A percentile compares a stretch with the other conserved stretches of the same genome.
phyloP scores from a whole-genome alignment of 2,329 filamentous ascomycete species.

The Fusarium nodosum region DNA sequence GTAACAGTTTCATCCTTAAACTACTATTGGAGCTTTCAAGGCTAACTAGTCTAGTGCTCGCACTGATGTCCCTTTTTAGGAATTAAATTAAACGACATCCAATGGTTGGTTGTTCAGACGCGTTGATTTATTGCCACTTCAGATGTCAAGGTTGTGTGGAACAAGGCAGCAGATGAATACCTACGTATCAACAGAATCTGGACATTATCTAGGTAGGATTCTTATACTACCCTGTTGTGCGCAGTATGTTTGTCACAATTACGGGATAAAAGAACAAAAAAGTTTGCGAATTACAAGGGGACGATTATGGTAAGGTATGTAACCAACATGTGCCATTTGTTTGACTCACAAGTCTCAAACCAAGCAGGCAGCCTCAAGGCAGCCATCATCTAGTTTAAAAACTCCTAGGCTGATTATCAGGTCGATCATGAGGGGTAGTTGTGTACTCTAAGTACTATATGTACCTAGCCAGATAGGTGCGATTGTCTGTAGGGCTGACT shows the following conservation, averaged over 20 bases:
- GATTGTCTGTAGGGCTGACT: conserved; percentile 17
- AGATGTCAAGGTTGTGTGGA: background rate
- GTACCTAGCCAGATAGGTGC: background rate
- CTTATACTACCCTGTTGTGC: background rate
- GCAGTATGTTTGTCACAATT: background rate
- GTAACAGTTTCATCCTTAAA: background rate
- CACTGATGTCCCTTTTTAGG: conserved; percentile 2
- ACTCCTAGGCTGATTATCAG: conserved; percentile 39
- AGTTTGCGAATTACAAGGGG: background rate
- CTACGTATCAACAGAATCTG: background rate
- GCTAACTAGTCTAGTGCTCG: background rate
- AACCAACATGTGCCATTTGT: background rate
- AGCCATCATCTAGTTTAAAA: conserved; percentile 24
- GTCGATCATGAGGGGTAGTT: conserved; percentile 9
- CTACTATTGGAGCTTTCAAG: background rate
- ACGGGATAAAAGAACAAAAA: background rate
- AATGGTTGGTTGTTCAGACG: background rate
- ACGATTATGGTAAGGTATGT: background rate
- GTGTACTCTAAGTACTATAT: background rate
- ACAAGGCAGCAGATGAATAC: background rate
- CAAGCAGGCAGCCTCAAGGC: conserved; percentile 38
- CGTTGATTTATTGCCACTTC: conserved; percentile 3
- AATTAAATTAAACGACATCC: background rate
- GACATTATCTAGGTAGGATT: background rate
- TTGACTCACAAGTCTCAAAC: conserved; percentile 4